phyloP scores from a whole-genome alignment of 345 rosid genomes.

The Corymbia maculata region DNA sequence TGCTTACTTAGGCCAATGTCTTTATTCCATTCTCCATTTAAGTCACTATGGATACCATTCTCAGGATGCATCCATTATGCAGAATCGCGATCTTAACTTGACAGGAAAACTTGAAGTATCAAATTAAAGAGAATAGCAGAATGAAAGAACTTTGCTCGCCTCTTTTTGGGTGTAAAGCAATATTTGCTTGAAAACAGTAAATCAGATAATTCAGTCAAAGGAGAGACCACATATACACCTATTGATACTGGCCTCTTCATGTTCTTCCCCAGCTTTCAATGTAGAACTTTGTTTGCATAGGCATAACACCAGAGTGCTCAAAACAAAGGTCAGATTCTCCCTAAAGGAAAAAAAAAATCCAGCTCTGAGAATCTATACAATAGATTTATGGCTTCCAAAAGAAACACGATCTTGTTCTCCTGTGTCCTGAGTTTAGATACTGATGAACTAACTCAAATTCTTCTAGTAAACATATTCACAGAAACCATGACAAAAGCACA shows the following conservation, averaged over 20 bases:
- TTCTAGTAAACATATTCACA: neutral
- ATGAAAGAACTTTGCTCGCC: neutral
- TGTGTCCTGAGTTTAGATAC: neutral
- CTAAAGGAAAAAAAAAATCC: neutral
- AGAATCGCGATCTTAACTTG: neutral
- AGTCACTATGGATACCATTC: conserved; percentile 1
- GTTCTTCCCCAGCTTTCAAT: neutral
- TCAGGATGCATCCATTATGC: neutral
- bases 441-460: neutral
- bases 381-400: neutral
- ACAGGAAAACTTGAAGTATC: neutral
- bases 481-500: neutral
- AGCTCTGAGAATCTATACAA: conserved; percentile 13
- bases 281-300: neutral
- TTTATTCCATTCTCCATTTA: conserved; percentile 14
- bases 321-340: neutral
- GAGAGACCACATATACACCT: neutral
- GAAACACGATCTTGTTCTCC: neutral
- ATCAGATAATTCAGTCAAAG: neutral
- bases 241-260: neutral
- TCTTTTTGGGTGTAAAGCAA: neutral
- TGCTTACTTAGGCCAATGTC: conserved; percentile 15
- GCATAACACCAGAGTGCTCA: neutral
- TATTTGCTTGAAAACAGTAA: neutral
- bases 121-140: neutral